Evolutionary conservation across 2,329 filamentous ascomycete species (phyloP).

Genomic region (Talaromyces sp.): DNA sequence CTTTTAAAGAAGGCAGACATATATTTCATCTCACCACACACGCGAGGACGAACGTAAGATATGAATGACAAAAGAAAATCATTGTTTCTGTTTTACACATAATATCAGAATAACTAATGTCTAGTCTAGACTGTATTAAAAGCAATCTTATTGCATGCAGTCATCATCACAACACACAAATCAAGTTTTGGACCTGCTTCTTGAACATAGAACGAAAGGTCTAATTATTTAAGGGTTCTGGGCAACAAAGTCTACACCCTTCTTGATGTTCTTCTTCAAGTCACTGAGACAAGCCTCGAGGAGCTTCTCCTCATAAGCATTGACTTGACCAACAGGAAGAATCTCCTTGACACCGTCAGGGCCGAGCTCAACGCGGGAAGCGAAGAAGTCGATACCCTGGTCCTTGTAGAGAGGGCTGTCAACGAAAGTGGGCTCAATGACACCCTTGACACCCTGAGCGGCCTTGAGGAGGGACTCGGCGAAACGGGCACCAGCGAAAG

Average conservation of each 20-base stretch:
- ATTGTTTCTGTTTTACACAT: constrained; percentile 13
- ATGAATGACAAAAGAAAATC: constrained; percentile 6
- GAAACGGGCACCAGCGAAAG: constrained; percentile 80
- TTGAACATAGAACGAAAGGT: not conserved
- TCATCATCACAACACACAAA: constrained; percentile 7
- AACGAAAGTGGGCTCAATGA: constrained; percentile 94
- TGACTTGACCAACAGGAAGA: constrained; percentile 76
- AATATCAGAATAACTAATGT: constrained; percentile 2
- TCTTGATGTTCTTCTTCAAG: constrained; percentile 75
- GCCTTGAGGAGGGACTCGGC: constrained; percentile 93
- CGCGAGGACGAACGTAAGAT: too few relatives aligned
- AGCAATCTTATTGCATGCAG: constrained; percentile 7
- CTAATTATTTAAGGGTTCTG: constrained; percentile 45
- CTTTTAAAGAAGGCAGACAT: too few relatives aligned
- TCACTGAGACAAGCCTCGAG: constrained; percentile 74
- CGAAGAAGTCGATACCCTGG: constrained; percentile 96
- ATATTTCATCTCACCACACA: too few relatives aligned
- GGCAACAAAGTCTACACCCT: constrained; percentile 68
- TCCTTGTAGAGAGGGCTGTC: constrained; percentile 98
- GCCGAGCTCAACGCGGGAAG: constrained; percentile 90
- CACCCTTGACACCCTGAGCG: constrained; percentile 85
- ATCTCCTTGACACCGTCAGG: constrained; percentile 95
- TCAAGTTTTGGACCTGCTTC: not conserved
- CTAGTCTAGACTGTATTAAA: constrained; percentile 7
- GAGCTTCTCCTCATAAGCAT: constrained; percentile 81